A percentile compares a stretch with the other conserved stretches of the same genome.
These are phyloP conservation scores for Wallacemonas sp. DNA, from an alignment of 208 protist species.

Conservation along the genomic window DNA sequence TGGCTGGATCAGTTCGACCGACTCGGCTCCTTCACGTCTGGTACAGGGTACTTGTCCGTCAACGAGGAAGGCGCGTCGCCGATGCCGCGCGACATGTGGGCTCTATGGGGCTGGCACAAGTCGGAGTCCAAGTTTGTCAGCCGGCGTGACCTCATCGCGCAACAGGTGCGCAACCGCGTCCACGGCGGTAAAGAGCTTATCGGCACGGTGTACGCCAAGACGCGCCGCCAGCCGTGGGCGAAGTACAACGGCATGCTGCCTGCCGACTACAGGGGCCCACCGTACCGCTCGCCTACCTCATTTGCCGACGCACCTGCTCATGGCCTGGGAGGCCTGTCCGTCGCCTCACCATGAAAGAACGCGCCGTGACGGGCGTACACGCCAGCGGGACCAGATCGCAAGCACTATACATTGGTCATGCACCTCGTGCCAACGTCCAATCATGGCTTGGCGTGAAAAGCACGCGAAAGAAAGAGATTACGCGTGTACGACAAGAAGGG, in stretches of 20 bases:
- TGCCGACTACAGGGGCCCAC: constrained; percentile 72
- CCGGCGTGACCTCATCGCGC: constrained; percentile 46
- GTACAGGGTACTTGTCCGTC: constrained; percentile 64
- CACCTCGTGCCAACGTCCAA: too few relatives aligned
- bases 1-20: constrained; percentile 91
- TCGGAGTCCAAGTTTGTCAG: constrained; percentile 85
- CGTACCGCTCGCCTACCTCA: constrained; percentile 26
- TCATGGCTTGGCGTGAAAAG: too few relatives aligned
- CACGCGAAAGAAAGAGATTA: too few relatives aligned
- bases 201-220: constrained; percentile 79
- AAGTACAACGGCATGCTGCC: constrained; percentile 82
- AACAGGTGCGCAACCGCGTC: constrained; percentile 68
- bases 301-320: constrained; percentile 63
- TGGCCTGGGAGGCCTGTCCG: neutral
- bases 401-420: too few relatives aligned
- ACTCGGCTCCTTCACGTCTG: constrained; percentile 82
- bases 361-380: too few relatives aligned
- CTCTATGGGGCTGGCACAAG: constrained; percentile 85
- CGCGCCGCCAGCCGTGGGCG: constrained; percentile 78
- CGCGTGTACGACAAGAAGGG: too few relatives aligned
- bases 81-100: constrained; percentile 89
- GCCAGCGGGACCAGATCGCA: too few relatives aligned
- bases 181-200: constrained; percentile 62
- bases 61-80: constrained; percentile 81
- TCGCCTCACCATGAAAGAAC: constrained; percentile 16